These are phyloP conservation scores for Cyclotella choctawhatcheeana DNA, from an alignment of 108 stramenopile species.

Conservation along the genomic window DNA sequence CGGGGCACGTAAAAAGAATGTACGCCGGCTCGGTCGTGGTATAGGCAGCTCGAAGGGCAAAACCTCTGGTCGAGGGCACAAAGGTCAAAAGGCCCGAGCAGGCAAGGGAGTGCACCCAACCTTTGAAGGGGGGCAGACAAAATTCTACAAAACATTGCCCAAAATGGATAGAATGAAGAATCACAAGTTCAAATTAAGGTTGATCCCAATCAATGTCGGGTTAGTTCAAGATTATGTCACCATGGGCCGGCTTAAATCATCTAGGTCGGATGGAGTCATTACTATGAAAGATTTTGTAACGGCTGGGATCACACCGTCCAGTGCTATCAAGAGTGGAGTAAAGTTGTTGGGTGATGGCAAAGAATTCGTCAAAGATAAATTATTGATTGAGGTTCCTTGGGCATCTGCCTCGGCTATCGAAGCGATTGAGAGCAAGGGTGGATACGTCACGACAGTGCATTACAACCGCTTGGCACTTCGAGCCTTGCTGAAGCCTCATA, in stretches of 20 bases:
- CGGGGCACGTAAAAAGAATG: constrained; percentile 74
- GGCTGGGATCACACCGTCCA: constrained; percentile 82
- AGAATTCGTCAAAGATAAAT: constrained; percentile 63
- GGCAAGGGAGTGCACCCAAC: constrained; percentile 83
- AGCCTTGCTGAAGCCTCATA: constrained; percentile 92
- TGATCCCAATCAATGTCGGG: constrained; percentile 84
- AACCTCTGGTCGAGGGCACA: constrained; percentile 96
- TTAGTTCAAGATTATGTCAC: constrained; percentile 91
- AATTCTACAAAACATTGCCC: constrained; percentile 92
- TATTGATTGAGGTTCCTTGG: constrained; percentile 90
- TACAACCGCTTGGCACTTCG: constrained; percentile 94
- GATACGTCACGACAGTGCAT: constrained; percentile 95
- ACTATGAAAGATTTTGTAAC: constrained; percentile 93
- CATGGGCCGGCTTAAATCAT: constrained; percentile 87
- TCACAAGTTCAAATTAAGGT: constrained; percentile 68
- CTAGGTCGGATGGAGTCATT: constrained; percentile 56
- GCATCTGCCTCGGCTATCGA: constrained; percentile 89
- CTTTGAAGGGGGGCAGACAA: constrained; percentile 99
- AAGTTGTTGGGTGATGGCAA: constrained; percentile 82
- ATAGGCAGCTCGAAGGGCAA: constrained; percentile 96
- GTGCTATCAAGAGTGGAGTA: constrained; percentile 85
- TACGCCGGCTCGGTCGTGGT: constrained; percentile 94
- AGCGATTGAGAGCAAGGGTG: constrained; percentile 92
- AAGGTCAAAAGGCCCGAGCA: constrained; percentile 92
- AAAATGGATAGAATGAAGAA: constrained; percentile 97